phyloP scores from a whole-genome alignment of 2,329 filamentous ascomycete genomes.

The Epichloe amarillans region DNA sequence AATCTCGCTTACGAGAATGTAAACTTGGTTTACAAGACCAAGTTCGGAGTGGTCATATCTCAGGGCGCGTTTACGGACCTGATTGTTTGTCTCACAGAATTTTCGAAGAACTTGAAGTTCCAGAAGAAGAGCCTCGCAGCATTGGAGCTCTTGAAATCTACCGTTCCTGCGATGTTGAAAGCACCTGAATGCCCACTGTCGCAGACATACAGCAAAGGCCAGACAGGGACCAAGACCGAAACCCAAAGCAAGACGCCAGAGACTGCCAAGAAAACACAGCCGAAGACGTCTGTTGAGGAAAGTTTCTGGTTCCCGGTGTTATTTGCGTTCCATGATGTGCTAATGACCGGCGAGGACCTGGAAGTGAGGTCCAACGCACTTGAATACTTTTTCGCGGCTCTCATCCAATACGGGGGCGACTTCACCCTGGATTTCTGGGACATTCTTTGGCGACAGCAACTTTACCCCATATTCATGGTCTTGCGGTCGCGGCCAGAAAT shows the following conservation, averaged over 20 bases:
- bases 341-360: conserved; percentile 98
- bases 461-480: conserved; percentile 98
- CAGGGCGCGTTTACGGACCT: conserved; percentile 95
- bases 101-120: conserved; percentile 97
- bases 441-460: conserved; percentile 87
- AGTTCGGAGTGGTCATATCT: conserved; percentile 90
- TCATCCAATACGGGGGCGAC: conserved; percentile 84
- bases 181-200: conserved; percentile 91
- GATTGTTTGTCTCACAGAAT: conserved; percentile 91
- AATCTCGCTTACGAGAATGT: conserved; percentile 96
- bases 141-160: conserved; percentile 86
- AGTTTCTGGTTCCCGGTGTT: conserved; percentile 98
- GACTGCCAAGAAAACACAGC: conserved; percentile 41
- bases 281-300: conserved; percentile 81
- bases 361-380: conserved; percentile 85
- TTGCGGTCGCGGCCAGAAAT: conserved; percentile 92
- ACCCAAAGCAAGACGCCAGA: conserved; percentile 30
- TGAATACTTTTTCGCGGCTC: conserved; percentile 91
- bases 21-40: conserved; percentile 84
- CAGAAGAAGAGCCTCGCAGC: conserved; percentile 97
- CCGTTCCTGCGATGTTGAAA: conserved; percentile 86
- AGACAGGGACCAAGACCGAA: conserved; percentile 24
- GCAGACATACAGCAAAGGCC: conserved; percentile 33
- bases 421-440: conserved; percentile 97
- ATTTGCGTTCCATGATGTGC: conserved; percentile 94